These are phyloP conservation scores for thale cress (Arabidopsis thaliana) DNA, from an alignment of 345 rosid genomes.

Conservation along the genomic window DNA sequence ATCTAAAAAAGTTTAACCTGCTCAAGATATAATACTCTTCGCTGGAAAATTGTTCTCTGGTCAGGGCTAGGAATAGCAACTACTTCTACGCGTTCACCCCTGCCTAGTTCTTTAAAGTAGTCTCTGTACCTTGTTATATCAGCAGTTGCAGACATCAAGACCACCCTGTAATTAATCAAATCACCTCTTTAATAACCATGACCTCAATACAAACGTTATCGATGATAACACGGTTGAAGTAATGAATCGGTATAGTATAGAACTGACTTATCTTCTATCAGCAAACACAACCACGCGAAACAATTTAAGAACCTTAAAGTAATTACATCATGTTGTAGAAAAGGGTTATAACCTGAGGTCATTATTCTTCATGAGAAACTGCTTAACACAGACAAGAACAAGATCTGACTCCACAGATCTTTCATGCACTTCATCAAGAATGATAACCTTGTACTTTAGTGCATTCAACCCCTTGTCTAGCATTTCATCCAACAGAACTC, in stretches of 20 bases:
- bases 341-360: constrained; percentile 64
- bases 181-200: background rate
- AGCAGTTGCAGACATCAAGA: constrained; percentile 98
- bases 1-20: constrained; percentile 53
- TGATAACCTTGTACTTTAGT: constrained; percentile 83
- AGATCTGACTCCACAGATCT: constrained; percentile 97
- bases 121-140: constrained; percentile 81
- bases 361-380: constrained; percentile 73
- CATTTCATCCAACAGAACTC: constrained; percentile 93
- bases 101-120: constrained; percentile 85
- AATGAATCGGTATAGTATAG: background rate
- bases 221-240: background rate
- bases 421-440: constrained; percentile 99
- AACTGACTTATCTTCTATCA: constrained; percentile 14
- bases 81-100: constrained; percentile 93
- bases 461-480: constrained; percentile 81
- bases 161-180: constrained; percentile 62
- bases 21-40: constrained; percentile 75
- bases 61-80: constrained; percentile 78
- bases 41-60: constrained; percentile 67
- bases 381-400: constrained; percentile 88
- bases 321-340: background rate
- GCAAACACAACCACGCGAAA: background rate
- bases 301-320: constrained; percentile 6
- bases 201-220: background rate